Conservation (phyloP, 441 rosid species). For the Adansonia madagascariensis region DNA sequence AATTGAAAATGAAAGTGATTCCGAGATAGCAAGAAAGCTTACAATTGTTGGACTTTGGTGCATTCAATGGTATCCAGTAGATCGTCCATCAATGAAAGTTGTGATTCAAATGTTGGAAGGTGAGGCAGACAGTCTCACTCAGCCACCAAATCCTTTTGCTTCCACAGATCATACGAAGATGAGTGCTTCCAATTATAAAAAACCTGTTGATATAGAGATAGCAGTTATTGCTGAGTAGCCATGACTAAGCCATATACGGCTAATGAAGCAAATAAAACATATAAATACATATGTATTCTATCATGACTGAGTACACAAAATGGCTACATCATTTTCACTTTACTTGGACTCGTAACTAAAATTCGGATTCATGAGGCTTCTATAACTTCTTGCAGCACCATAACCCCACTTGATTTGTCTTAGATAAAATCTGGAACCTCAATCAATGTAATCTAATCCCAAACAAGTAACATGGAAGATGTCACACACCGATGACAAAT, state of each 20-base stretch:
- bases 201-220: slow-evolving; percentile 9
- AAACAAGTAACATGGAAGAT: too few relatives aligned
- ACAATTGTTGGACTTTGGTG: slow-evolving; percentile 41
- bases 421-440: too few relatives aligned
- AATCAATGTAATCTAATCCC: too few relatives aligned
- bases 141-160: slow-evolving; percentile 41
- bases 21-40: slow-evolving; percentile 37
- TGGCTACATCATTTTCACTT: too few relatives aligned
- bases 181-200: slow-evolving; percentile 14
- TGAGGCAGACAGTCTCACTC: slow-evolving; percentile 16
- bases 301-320: too few relatives aligned
- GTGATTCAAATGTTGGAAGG: slow-evolving; percentile 48
- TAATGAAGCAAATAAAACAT: slow-evolving; percentile 7
- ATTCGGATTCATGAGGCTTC: too few relatives aligned
- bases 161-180: slow-evolving; percentile 15
- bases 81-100: slow-evolving; percentile 42
- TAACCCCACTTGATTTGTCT: too few relatives aligned
- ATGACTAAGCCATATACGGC: not conserved
- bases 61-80: slow-evolving; percentile 43
- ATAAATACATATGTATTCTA: not conserved
- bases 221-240: slow-evolving; percentile 11
- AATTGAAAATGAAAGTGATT: slow-evolving; percentile 26
- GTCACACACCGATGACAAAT: too few relatives aligned
- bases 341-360: too few relatives aligned
- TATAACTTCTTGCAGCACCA: too few relatives aligned